Conservation (phyloP, 2,329 filamentous ascomycete species). For the Arthrobotrys conoides region DNA sequence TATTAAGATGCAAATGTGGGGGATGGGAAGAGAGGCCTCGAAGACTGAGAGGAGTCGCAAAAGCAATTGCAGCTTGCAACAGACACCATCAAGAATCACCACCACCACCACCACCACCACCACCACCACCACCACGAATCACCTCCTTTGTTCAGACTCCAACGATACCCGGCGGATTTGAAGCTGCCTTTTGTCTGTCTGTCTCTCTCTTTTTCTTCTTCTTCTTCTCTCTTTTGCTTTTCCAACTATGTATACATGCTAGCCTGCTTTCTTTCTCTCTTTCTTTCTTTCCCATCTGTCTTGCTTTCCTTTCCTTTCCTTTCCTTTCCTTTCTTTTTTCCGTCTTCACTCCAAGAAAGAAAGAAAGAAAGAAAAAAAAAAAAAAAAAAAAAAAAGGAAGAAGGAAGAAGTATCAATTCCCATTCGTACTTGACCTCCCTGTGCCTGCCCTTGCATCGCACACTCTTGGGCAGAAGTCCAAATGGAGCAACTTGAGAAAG, state of each 20-base stretch:
- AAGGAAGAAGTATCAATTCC: slow-evolving; percentile 9
- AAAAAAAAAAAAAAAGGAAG: neutral
- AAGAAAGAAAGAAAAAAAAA: neutral
- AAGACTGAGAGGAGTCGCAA: slow-evolving; percentile 47
- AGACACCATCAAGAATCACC: neutral
- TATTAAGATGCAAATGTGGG: slow-evolving; percentile 45
- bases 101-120: slow-evolving; percentile 41
- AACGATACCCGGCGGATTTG: slow-evolving; percentile 53
- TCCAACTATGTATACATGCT: slow-evolving; percentile 22
- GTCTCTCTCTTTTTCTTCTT: slow-evolving; percentile 30
- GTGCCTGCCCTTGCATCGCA: slow-evolving; percentile 57
- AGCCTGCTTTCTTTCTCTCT: slow-evolving; percentile 31
- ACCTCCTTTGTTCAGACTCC: slow-evolving; percentile 60
- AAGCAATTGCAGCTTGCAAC: slow-evolving; percentile 25
- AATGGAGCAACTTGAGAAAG: slow-evolving; percentile 55
- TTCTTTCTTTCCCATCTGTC: slow-evolving; percentile 36
- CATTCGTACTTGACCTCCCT: slow-evolving; percentile 48
- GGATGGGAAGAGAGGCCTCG: slow-evolving; percentile 39
- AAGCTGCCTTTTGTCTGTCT: too few species aligned
- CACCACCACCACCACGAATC: slow-evolving; percentile 39
- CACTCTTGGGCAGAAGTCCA: slow-evolving; percentile 28
- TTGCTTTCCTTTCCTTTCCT: neutral
- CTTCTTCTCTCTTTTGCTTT: slow-evolving; percentile 21
- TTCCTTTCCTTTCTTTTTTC: too few species aligned
- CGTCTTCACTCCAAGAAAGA: too few species aligned